Conservation (phyloP, 306 rosid species). For the Dryas alaskensis region DNA sequence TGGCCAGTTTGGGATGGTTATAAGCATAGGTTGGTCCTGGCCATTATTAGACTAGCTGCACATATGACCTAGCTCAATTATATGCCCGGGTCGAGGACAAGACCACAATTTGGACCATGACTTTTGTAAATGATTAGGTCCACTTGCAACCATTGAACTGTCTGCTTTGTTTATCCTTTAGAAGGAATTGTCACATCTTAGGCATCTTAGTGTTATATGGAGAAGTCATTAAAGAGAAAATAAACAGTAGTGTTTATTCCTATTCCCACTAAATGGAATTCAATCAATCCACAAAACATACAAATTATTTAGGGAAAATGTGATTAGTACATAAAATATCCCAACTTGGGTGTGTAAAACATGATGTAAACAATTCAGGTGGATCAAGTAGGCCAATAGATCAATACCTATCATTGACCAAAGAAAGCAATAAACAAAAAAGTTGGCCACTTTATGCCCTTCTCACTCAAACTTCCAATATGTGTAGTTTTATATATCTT, state of each 20-base stretch:
- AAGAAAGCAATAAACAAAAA: conserved; percentile 27
- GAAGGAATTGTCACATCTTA: conserved; percentile 24
- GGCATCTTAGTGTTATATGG: conserved; percentile 5
- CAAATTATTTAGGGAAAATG: conserved; percentile 11
- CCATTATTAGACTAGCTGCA: conserved; percentile 2
- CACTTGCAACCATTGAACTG: conserved; percentile 19
- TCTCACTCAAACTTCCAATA: conserved; percentile 14
- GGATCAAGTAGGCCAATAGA: conserved; percentile 23
- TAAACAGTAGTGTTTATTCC: conserved; percentile 3
- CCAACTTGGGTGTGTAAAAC: conserved; percentile 21
- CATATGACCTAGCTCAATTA: conserved; percentile 20
- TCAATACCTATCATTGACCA: conserved; percentile 30
- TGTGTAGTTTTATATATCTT: conserved; percentile 16
- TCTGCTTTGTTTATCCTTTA: conserved; percentile 8
- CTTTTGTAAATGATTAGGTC: conserved; percentile 19
- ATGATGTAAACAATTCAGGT: conserved; percentile 28
- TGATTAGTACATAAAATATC: neutral
- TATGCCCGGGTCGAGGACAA: conserved; percentile 22
- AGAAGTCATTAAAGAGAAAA: conserved; percentile 2
- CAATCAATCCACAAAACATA: conserved; percentile 12
- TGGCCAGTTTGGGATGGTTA: conserved; percentile 20
- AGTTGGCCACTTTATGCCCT: conserved; percentile 26
- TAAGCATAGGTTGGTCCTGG: conserved; percentile 11
- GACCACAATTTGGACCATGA: conserved; percentile 24
- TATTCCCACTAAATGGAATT: conserved; percentile 2